Evolutionary conservation across 805 yeast species (phyloP), one percentile per base, ranked within the genome.

Genomic region (Candida boleticola): DNA sequence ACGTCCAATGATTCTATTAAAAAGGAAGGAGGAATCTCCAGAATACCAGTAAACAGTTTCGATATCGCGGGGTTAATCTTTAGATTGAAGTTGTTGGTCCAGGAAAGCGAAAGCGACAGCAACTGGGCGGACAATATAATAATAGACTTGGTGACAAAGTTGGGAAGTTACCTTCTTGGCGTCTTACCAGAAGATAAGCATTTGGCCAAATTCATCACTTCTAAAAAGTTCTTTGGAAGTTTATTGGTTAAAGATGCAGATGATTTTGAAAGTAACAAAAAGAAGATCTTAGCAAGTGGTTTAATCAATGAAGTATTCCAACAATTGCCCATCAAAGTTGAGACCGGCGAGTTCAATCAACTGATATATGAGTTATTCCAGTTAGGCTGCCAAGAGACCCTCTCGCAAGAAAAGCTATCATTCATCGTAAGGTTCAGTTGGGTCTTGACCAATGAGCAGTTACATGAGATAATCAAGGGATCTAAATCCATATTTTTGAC

Each of bases 11-110:
- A 36, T 6, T 29, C 36, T 11, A 70, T 4, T 66, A n/a, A n/a
- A n/a, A 61, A 48, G 62, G 63, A 47, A 72, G 71, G 29, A 54
- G 25, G 42, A 1, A 46, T 60, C 1, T 48, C 57, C 11, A 66
- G 71, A 39, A 53, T 71, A 19, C 77, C 81, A 3, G 61, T 66
- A 6, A 56, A 74, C 10, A 72, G 71, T 23, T 50, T 74, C 25
- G 87, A 82, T 49, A 60, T 73, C 6, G 66, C 76, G 18, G 77
- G 73, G 3, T 53, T 77, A 1, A 40, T 79, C 0, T 55, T 58
- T 33, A 68, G 79, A 49, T 43, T 77, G 3, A 46, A 54, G 10
- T 48, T 60, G 1, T 40, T 73, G 3, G 40, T 71, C 3, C 26
- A 48, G 0, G 66, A 63, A 3, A 29, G 36, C 2, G 46, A 55